Conservation (phyloP, 2,329 filamentous ascomycete species). For the Kalmusia sp. region DNA sequence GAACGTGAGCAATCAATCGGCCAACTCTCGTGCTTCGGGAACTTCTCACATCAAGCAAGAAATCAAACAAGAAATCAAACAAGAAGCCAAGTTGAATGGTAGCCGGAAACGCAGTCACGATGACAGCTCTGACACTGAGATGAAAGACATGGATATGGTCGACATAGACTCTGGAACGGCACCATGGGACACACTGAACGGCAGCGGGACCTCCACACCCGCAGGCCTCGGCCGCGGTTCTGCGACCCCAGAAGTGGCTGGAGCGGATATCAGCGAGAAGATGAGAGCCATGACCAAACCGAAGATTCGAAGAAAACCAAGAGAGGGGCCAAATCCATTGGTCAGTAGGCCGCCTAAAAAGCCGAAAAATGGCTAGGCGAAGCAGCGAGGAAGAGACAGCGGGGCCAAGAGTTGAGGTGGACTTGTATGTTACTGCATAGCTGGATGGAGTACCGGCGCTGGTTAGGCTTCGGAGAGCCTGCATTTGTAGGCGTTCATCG, state of each 20-base stretch:
- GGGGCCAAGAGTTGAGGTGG: background rate
- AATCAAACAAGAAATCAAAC: slow-evolving; percentile 29
- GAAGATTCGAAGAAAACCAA: slow-evolving; percentile 39
- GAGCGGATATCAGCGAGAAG: slow-evolving; percentile 20
- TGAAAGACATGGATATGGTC: slow-evolving; percentile 38
- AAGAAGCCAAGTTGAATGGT: slow-evolving; percentile 70
- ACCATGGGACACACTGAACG: slow-evolving; percentile 26
- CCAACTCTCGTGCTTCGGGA: slow-evolving; percentile 17
- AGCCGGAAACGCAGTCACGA: slow-evolving; percentile 78
- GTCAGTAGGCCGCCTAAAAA: slow-evolving; percentile 36
- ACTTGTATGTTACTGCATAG: background rate
- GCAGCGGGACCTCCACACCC: slow-evolving; percentile 38
- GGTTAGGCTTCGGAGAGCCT: too few species aligned
- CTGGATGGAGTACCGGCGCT: too few species aligned
- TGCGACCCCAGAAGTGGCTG: slow-evolving; percentile 19
- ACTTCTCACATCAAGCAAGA: slow-evolving; percentile 16
- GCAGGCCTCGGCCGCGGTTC: slow-evolving; percentile 4
- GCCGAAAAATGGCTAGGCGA: slow-evolving; percentile 29
- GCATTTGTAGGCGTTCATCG: too few species aligned
- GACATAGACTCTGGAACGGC: slow-evolving; percentile 30
- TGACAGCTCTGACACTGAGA: slow-evolving; percentile 72
- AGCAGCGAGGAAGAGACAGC: background rate
- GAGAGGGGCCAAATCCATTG: slow-evolving; percentile 33
- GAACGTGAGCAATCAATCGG: slow-evolving; percentile 28
- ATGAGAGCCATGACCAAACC: slow-evolving; percentile 35